Conservation (phyloP, 805 yeast genomes). For the Saccharomycopsis babjevae region DNA sequence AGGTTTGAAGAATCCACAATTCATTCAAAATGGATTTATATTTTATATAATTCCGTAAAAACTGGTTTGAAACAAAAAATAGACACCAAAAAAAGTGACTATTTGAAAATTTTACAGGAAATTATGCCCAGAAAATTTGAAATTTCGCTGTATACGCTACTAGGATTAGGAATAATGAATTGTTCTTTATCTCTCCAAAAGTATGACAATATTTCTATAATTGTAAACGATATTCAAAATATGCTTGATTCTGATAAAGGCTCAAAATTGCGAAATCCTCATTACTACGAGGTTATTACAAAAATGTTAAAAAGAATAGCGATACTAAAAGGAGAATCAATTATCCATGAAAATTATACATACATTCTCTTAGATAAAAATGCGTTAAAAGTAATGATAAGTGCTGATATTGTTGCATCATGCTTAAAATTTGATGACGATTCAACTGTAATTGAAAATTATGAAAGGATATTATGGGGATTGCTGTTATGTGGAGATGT, state of each 20-base stretch:
- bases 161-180: not conserved
- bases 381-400: constrained; percentile 27
- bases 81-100: not conserved
- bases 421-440: constrained; percentile 29
- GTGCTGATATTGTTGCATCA: constrained; percentile 30
- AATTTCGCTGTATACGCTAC: not conserved
- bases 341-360: constrained; percentile 19
- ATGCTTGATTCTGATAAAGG: not conserved
- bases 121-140: not conserved
- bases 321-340: constrained; percentile 5
- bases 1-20: not conserved
- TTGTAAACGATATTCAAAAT: not conserved
- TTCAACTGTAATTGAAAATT: constrained; percentile 25
- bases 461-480: constrained; percentile 34
- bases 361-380: constrained; percentile 17
- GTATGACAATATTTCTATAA: not conserved
- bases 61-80: not conserved
- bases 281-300: not conserved
- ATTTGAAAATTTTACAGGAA: not conserved
- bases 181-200: not conserved
- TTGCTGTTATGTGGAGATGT: constrained; percentile 35
- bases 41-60: not conserved
- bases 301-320: not conserved
- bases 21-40: not conserved
- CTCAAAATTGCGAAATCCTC: not conserved